Percentiles rank a stretch among this genome's conserved stretches.
These are phyloP conservation scores for Candida pseudoglaebosa DNA, from an alignment of 805 yeast genomes.

Conservation along the genomic window DNA sequence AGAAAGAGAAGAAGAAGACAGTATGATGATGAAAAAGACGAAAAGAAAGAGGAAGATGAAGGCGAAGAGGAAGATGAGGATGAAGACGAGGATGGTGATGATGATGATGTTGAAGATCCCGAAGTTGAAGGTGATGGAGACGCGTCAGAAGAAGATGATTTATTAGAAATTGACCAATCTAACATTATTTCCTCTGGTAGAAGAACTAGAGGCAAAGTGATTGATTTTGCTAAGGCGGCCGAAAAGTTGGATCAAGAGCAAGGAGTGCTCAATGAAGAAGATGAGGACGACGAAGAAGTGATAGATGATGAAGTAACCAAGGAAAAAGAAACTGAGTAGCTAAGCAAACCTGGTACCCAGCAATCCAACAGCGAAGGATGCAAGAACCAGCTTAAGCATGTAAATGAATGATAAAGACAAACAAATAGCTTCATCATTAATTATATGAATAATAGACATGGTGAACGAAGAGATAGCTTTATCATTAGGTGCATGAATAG, in stretches of 20 bases:
- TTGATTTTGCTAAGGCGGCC: constrained; percentile 81
- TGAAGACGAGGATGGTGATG: constrained; percentile 44
- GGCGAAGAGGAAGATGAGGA: constrained; percentile 42
- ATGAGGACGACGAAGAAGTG: constrained; percentile 7
- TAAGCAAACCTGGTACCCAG: too few relatives aligned
- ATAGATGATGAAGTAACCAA: neutral
- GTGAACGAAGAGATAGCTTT: constrained; percentile 20
- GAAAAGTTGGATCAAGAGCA: constrained; percentile 58
- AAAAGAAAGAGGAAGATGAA: constrained; percentile 40
- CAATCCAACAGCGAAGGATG: too few relatives aligned
- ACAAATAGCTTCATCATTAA: constrained; percentile 14
- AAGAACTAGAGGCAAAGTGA: constrained; percentile 86
- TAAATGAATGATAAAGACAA: too few relatives aligned
- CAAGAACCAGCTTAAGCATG: too few relatives aligned
- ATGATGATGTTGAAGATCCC: constrained; percentile 43
- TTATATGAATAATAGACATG: constrained; percentile 17
- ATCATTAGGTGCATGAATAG: constrained; percentile 14
- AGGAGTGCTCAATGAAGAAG: constrained; percentile 35
- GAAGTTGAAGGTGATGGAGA: constrained; percentile 56
- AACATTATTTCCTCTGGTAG: constrained; percentile 83
- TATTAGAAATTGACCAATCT: constrained; percentile 73
- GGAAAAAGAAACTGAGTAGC: neutral
- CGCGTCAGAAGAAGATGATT: constrained; percentile 72
- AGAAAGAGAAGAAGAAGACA: constrained; percentile 57
- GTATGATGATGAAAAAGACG: constrained; percentile 50